phyloP scores from a whole-genome alignment of 2,329 filamentous ascomycete genomes.

The Epichloe sibirici region DNA sequence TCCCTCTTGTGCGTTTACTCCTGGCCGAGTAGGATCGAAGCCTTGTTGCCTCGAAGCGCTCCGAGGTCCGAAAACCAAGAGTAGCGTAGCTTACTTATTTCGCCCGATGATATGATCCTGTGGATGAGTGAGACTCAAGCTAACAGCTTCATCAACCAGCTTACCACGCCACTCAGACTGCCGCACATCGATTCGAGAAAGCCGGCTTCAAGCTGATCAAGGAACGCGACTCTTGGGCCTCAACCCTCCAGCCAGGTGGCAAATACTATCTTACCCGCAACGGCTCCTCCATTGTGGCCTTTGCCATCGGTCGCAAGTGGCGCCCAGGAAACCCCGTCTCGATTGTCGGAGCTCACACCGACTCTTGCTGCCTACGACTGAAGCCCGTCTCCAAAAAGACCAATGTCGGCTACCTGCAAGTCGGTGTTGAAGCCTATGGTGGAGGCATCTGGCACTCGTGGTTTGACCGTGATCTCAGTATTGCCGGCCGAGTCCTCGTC shows the following conservation, averaged over 20 bases:
- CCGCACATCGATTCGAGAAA: slow-evolving; percentile 61
- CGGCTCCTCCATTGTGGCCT: slow-evolving; percentile 81
- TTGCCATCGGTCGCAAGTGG: slow-evolving; percentile 85
- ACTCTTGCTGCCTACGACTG: slow-evolving; percentile 81
- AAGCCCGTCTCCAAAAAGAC: slow-evolving; percentile 91
- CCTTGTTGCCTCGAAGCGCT: not conserved
- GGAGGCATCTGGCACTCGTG: slow-evolving; percentile 96
- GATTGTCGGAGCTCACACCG: slow-evolving; percentile 93
- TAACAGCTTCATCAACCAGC: slow-evolving; percentile 36
- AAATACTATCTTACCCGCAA: slow-evolving; percentile 97
- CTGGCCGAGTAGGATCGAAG: not conserved
- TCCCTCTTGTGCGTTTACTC: not conserved
- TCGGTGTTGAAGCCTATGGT: slow-evolving; percentile 93
- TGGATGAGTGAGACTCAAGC: not conserved
- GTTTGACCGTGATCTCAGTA: slow-evolving; percentile 90
- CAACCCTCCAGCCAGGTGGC: slow-evolving; percentile 67
- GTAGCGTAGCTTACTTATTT: no score
- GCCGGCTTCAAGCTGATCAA: slow-evolving; percentile 82
- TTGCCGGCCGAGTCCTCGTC: slow-evolving; percentile 81
- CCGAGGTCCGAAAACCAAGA: no score
- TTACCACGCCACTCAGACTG: slow-evolving; percentile 82
- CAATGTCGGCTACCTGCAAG: slow-evolving; percentile 77
- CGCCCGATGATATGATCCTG: no score
- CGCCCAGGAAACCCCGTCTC: slow-evolving; percentile 79
- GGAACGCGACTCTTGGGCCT: slow-evolving; percentile 83